phyloP scores from a whole-genome alignment of 1,284 basidiomycete species.

The Cutaneotrichosporon sp. region DNA sequence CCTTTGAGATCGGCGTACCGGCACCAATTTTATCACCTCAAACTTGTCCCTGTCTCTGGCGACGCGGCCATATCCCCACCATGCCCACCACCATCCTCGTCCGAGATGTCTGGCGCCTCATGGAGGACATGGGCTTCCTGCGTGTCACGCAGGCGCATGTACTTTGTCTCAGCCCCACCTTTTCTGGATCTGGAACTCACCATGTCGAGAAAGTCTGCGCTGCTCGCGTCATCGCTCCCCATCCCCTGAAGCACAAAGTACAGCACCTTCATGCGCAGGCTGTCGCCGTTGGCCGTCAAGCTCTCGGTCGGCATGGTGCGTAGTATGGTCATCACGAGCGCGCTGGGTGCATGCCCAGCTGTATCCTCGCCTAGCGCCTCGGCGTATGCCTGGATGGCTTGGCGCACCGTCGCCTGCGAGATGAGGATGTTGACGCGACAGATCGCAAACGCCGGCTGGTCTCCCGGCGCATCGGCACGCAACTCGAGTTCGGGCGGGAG shows the following conservation, averaged over 20 bases:
- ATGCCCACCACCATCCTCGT: neutral
- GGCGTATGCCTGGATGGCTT: neutral
- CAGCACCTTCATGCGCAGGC: slow-evolving; percentile 5
- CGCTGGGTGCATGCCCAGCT: neutral
- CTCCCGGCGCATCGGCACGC: neutral
- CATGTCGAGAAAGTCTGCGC: slow-evolving; percentile 1
- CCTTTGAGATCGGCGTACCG: too few relatives aligned
- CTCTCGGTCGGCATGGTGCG: slow-evolving; percentile 3
- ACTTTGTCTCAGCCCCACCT: neutral
- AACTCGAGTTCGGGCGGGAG: slow-evolving; percentile 1
- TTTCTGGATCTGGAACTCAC: neutral
- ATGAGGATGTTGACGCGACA: slow-evolving; percentile 7
- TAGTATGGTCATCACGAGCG: neutral
- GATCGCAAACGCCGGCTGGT: neutral
- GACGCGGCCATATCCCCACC: neutral
- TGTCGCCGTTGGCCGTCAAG: neutral
- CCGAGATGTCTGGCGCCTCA: neutral
- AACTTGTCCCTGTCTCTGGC: neutral
- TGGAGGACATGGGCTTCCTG: slow-evolving; percentile 6
- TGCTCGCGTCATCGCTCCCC: neutral
- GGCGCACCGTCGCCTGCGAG: slow-evolving; percentile 4
- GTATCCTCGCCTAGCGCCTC: neutral
- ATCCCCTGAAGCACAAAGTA: neutral
- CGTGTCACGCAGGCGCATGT: neutral
- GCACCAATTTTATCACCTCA: neutral